Evolutionary conservation across 345 rosid species (phyloP).

Genomic region (Moringa oleifera): DNA sequence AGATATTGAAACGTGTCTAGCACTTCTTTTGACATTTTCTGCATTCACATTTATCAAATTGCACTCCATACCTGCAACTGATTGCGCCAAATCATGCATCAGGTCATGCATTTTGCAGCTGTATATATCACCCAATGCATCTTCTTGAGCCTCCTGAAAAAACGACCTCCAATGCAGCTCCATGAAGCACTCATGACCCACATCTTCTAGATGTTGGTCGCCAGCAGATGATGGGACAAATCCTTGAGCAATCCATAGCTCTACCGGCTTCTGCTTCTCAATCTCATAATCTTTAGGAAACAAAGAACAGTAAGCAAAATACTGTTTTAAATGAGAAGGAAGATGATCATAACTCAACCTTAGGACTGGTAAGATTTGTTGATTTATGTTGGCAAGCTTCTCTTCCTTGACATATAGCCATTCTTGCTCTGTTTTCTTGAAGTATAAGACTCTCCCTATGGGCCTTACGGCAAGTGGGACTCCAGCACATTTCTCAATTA

Average conservation of each 20-base stretch:
- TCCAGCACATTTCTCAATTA: too few relatives aligned
- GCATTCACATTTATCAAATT: neutral
- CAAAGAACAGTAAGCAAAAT: too few relatives aligned
- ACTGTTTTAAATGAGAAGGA: too few relatives aligned
- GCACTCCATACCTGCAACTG: conserved; percentile 10
- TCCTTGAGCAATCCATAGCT: conserved; percentile 21
- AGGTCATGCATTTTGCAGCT: conserved; percentile 18
- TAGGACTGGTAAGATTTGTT: too few relatives aligned
- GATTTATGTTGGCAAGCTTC: too few relatives aligned
- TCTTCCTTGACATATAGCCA: too few relatives aligned
- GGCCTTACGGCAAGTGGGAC: too few relatives aligned
- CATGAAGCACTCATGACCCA: neutral
- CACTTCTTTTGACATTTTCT: neutral
- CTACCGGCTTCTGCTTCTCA: neutral
- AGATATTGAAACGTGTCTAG: conserved; percentile 19
- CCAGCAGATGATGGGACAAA: conserved; percentile 1
- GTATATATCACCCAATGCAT: conserved; percentile 6
- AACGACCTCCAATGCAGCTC: conserved; percentile 10
- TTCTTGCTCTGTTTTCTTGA: too few relatives aligned
- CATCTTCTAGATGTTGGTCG: conserved; percentile 5
- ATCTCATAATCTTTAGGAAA: too few relatives aligned
- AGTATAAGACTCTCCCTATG: too few relatives aligned
- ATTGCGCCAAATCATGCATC: conserved; percentile 15
- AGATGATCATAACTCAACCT: too few relatives aligned
- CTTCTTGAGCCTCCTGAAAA: conserved; percentile 17